Percentiles rank a stretch among this genome's conserved stretches.
These are phyloP conservation scores for Globisporangium barbulae DNA, from an alignment of 352 stramenopile genomes.

Conservation along the genomic window DNA sequence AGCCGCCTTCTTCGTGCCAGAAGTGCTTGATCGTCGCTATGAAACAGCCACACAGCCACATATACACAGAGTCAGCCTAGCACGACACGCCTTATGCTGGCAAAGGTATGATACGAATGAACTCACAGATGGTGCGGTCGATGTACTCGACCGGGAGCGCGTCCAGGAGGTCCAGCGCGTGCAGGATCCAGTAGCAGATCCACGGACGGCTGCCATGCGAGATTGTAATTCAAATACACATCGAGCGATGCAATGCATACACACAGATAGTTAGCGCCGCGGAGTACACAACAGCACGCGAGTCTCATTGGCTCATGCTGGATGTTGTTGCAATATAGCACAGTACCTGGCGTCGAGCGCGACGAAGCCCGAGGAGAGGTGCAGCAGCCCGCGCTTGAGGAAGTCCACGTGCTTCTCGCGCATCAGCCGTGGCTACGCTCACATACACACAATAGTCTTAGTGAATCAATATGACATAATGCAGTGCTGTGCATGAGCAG, in stretches of 20 bases:
- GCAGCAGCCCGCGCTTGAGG: slow-evolving; percentile 63
- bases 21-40: slow-evolving; percentile 55
- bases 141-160: slow-evolving; percentile 48
- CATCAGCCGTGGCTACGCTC: slow-evolving; percentile 59
- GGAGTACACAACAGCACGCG: neutral
- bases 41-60: neutral
- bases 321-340: neutral
- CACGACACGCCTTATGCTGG: neutral
- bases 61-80: neutral
- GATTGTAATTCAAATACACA: neutral
- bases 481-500: neutral
- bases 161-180: slow-evolving; percentile 93
- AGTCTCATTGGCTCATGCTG: neutral
- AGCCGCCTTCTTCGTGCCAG: slow-evolving; percentile 85
- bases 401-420: slow-evolving; percentile 83
- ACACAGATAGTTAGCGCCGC: neutral
- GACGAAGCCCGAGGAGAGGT: slow-evolving; percentile 81
- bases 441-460: neutral
- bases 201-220: slow-evolving; percentile 85
- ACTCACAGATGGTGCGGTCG: slow-evolving; percentile 37
- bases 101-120: neutral
- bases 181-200: slow-evolving; percentile 98
- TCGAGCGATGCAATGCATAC: neutral
- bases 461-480: neutral
- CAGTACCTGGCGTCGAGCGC: slow-evolving; percentile 86